Base-by-base conservation (phyloP, 1,284 basidiomycete genomes). In the Puccinia novopanici region DNA sequence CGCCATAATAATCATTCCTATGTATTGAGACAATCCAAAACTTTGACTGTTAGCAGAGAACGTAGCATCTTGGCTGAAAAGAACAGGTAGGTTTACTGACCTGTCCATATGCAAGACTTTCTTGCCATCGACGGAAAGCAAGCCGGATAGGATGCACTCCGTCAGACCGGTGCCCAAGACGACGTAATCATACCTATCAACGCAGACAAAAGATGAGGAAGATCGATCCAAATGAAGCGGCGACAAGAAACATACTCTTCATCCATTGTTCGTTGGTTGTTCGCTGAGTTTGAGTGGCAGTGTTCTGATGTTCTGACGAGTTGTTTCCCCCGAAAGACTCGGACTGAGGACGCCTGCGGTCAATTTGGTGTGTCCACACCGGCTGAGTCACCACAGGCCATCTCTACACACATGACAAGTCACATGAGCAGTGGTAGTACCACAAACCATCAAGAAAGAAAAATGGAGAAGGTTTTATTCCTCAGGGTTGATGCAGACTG, bases 101-200 rank as follows among this genome's bases (percentile, higher is more conserved):
- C 84, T 90, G 88, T 99, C 97, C 91, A 99, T 98, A 88, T 99
- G 97, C 61, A 99, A 91, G 83, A 99, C 97, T 89, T 99, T 99
- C 90, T 99, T 98, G 84, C 96, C 96, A 85, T 98, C 96, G 81
- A 99, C 96, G 42, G 96, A 99, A 84, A 99, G 90, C 86, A 95
- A 89, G 82, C 93, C 95, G 22, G 95, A 98, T 82, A 99, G 91
- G 86, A 99, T 95, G 88, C 97, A 99, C 87, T 99, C 97, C 78
- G 96, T 97, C 86, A 99, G 88, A 83, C 96, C 96, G 82, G 96
- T 98, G 83, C 96, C 96, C 77, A 86, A 85, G 73, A 87, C 83
- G 81, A 84, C 83, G 82, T 84, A 73, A 40, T 80, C 78, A 30
- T 80, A 80, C 37, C 71, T 74, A 57, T 5, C 34, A n/a, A 73